phyloP scores from a whole-genome alignment of 129 eudicot genomes.

The Dittrichia graveolens region DNA sequence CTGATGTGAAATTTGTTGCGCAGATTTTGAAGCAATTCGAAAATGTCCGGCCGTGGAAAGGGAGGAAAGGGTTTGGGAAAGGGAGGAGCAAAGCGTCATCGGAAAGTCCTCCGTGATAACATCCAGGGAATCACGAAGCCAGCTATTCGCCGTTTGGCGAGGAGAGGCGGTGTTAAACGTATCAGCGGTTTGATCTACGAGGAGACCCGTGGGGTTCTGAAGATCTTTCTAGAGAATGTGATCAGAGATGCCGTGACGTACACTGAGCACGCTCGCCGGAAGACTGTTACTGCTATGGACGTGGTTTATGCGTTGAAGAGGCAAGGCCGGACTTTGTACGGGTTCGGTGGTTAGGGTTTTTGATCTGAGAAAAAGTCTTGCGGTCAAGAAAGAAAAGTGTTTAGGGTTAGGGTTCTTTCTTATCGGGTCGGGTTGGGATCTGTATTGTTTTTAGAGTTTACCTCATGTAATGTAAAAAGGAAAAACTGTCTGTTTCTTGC shows the following conservation, averaged over 20 bases:
- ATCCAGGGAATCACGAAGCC: constrained; percentile 39
- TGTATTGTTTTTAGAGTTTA: not conserved
- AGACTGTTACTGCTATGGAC: constrained; percentile 42
- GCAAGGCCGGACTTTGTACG: constrained; percentile 34
- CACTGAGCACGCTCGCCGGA: constrained; percentile 37
- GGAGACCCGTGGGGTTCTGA: constrained; percentile 38
- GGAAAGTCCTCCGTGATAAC: constrained; percentile 52
- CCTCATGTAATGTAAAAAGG: not conserved
- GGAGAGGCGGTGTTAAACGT: constrained; percentile 41
- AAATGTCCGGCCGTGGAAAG: constrained; percentile 51
- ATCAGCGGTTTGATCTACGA: constrained; percentile 36
- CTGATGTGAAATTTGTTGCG: not conserved
- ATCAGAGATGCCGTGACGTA: constrained; percentile 35
- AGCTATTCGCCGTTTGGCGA: constrained; percentile 31
- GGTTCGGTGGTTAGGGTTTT: constrained; percentile 41
- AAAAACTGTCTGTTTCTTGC: not conserved
- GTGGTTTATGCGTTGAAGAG: constrained; percentile 43
- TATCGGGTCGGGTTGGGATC: not conserved
- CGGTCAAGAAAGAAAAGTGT: constrained; percentile 34
- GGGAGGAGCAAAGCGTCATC: constrained; percentile 56
- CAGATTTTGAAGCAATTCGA: not conserved
- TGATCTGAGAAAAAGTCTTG: constrained; percentile 23
- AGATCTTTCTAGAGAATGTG: constrained; percentile 40
- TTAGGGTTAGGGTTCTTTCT: constrained; percentile 7
- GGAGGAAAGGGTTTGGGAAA: constrained; percentile 60